Percentiles rank a stretch among this genome's conserved stretches.
These are phyloP conservation scores for Aurinia saxatilis DNA, from an alignment of 345 rosid species.

Conservation along the genomic window DNA sequence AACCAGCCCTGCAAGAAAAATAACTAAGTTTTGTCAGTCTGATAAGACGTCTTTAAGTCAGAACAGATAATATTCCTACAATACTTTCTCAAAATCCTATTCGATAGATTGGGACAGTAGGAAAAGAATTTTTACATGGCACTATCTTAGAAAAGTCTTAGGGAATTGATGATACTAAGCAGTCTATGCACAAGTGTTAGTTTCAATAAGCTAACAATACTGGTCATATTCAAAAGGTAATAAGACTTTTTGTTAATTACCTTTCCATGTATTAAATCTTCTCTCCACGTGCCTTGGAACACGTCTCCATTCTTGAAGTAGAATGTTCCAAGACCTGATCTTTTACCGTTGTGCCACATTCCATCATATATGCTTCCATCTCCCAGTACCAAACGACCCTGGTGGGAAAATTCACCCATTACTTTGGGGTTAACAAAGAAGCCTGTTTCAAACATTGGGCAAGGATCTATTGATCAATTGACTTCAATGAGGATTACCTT, in stretches of 20 bases:
- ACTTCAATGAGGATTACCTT: conserved; percentile 44
- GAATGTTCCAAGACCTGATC: conserved; percentile 83
- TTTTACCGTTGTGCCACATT: conserved; percentile 88
- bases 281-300: conserved; percentile 98
- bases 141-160: neutral
- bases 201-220: neutral
- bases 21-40: neutral
- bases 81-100: neutral
- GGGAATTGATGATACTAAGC: neutral
- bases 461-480: neutral
- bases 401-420: conserved; percentile 21
- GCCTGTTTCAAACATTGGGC: conserved; percentile 2
- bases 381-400: conserved; percentile 74
- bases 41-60: neutral
- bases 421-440: conserved; percentile 11
- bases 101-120: neutral
- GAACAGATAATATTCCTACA: neutral
- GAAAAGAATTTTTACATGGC: neutral
- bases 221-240: neutral
- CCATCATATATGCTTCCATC: conserved; percentile 95
- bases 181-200: neutral
- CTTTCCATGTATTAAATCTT: conserved; percentile 95
- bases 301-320: conserved; percentile 93
- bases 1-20: conserved; percentile 71
- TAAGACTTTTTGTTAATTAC: conserved; percentile 34